These are phyloP conservation scores for Flueggea neowawraea DNA, from an alignment of 441 rosid genomes.

Conservation along the genomic window DNA sequence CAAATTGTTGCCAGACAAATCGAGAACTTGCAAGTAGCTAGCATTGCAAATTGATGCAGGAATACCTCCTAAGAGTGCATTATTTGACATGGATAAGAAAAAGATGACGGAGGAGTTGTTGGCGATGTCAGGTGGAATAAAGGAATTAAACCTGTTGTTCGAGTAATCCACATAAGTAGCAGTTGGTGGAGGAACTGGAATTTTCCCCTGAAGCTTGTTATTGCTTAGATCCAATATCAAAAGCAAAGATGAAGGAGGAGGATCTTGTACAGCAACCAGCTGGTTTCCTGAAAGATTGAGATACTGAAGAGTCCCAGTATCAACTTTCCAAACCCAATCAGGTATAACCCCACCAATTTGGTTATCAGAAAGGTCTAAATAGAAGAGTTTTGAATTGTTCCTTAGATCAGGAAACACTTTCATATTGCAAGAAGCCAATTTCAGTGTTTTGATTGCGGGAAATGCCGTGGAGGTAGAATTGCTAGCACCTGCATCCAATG, in stretches of 20 bases:
- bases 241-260: background rate
- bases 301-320: background rate
- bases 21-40: conserved; percentile 13
- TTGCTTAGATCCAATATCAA: background rate
- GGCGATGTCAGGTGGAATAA: conserved; percentile 15
- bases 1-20: conserved; percentile 34
- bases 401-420: background rate
- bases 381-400: background rate
- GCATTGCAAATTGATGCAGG: conserved; percentile 39
- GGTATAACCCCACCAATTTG: background rate
- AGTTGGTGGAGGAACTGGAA: background rate
- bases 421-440: conserved; percentile 2
- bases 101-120: rapidly evolving
- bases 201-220: conserved; percentile 26
- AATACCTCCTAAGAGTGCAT: conserved; percentile 30
- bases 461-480: background rate
- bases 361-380: conserved; percentile 3
- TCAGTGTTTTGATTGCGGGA: background rate
- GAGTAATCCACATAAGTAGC: conserved; percentile 28
- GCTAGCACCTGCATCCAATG: too few relatives aligned
- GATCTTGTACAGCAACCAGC: background rate
- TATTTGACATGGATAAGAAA: conserved; percentile 41
- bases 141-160: conserved; percentile 10
- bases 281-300: background rate
- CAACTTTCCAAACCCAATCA: background rate